phyloP scores from a whole-genome alignment of 306 rosid species.

The Erythrophleum fordii region DNA sequence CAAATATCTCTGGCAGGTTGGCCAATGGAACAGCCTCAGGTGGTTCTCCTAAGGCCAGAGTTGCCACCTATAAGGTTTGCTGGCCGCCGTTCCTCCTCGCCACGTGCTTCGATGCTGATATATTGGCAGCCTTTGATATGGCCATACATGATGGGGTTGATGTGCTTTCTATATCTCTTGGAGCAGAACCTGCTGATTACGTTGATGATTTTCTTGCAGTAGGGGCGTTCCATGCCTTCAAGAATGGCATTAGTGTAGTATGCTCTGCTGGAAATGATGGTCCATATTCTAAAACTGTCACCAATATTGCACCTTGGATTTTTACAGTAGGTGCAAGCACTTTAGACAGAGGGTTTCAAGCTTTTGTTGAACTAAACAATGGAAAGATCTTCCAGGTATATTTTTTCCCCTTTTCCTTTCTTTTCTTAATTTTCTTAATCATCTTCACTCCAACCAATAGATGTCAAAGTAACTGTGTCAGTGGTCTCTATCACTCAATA shows the following conservation, averaged over 20 bases:
- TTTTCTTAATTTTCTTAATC: not conserved
- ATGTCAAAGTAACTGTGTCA: no score
- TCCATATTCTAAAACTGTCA: constrained; percentile 49
- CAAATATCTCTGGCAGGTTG: not conserved
- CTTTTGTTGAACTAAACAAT: constrained; percentile 63
- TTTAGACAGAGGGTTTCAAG: constrained; percentile 77
- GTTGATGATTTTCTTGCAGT: constrained; percentile 65
- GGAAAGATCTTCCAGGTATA: not conserved
- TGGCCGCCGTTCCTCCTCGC: constrained; percentile 55
- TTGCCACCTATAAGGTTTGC: constrained; percentile 64
- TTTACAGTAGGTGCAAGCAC: constrained; percentile 89
- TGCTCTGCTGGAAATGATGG: constrained; percentile 86
- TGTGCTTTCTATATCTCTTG: constrained; percentile 76
- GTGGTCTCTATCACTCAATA: no score
- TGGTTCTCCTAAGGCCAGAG: not conserved
- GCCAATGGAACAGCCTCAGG: not conserved
- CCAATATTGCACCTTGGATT: constrained; percentile 73
- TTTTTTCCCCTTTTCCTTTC: not conserved
- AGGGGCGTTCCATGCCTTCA: constrained; percentile 81
- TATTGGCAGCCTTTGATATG: constrained; percentile 71
- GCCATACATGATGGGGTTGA: constrained; percentile 87
- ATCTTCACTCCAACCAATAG: no score
- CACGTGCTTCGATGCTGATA: constrained; percentile 77
- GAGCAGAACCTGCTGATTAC: constrained; percentile 47
- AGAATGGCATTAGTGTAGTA: constrained; percentile 73